Conservation (phyloP, 192 early-diverging fungal genomes). For the Chytriomyces hyalinus region DNA sequence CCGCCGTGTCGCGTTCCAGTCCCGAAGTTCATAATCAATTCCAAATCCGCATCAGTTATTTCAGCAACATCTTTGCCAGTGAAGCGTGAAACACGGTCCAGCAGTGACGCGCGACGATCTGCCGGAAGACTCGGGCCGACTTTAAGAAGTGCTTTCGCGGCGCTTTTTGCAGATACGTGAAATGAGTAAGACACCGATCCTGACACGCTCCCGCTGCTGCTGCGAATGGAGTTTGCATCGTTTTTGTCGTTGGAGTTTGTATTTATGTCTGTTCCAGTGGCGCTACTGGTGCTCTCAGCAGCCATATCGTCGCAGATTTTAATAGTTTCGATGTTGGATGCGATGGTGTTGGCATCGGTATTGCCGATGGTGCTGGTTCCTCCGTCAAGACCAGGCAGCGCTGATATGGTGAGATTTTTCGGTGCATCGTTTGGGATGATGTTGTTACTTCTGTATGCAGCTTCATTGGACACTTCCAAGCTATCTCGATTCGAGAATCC, state of each 20-base stretch:
- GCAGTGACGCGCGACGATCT: neutral
- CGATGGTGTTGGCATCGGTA: neutral
- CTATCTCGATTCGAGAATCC: neutral
- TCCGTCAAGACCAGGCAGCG: neutral
- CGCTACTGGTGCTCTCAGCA: neutral
- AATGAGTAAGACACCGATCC: too few relatives aligned
- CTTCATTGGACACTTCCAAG: neutral
- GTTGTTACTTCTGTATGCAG: neutral
- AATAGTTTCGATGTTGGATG: neutral
- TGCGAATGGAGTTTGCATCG: neutral
- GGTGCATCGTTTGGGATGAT: neutral
- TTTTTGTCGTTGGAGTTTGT: neutral
- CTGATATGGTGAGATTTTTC: neutral
- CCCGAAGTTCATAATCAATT: neutral
- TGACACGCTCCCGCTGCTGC: neutral
- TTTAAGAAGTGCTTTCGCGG: conserved; percentile 10
- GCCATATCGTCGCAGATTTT: neutral
- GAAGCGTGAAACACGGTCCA: conserved; percentile 12
- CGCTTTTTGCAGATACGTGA: conserved; percentile 4
- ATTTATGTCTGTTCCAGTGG: neutral
- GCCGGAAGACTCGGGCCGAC: neutral
- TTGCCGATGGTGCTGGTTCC: neutral
- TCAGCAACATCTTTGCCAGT: neutral
- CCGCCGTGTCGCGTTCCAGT: too few relatives aligned
- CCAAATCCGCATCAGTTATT: neutral